These are phyloP conservation scores for Lepidium sativum DNA, from an alignment of 345 rosid species.

Conservation along the genomic window DNA sequence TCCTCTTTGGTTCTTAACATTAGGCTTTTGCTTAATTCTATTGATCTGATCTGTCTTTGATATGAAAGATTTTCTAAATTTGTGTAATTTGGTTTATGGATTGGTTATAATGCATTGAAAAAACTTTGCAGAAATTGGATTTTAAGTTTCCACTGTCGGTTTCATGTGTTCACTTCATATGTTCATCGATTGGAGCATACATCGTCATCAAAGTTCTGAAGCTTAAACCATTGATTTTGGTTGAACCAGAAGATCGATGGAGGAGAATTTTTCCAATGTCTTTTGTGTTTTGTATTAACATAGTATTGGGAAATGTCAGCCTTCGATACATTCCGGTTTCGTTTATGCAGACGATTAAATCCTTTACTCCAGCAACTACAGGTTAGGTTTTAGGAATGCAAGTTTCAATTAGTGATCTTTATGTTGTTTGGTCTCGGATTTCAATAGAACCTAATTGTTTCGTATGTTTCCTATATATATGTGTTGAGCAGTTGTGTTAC, in stretches of 20 bases:
- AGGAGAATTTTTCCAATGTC: conserved; percentile 97
- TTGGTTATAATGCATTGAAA: background rate
- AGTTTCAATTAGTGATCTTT: too few relatives aligned
- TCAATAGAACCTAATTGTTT: too few relatives aligned
- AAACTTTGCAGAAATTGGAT: conserved; percentile 82
- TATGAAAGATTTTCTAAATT: background rate
- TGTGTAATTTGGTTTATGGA: background rate
- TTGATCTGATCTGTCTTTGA: conserved; percentile 17
- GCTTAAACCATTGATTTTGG: conserved; percentile 77
- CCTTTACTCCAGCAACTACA: conserved; percentile 99
- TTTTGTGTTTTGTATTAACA: conserved; percentile 90
- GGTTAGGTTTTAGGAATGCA: conserved; percentile 35
- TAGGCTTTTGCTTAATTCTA: background rate
- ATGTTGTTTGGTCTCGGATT: too few relatives aligned
- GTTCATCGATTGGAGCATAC: conserved; percentile 94
- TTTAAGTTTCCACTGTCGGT: conserved; percentile 94
- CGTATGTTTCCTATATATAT: too few relatives aligned
- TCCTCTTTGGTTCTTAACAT: background rate
- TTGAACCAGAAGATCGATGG: conserved; percentile 95
- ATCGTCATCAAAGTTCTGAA: conserved; percentile 77
- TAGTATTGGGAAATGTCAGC: conserved; percentile 92
- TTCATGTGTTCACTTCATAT: conserved; percentile 91
- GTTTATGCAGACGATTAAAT: conserved; percentile 98
- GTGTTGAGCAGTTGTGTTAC: conserved; percentile 97
- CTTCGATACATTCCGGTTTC: conserved; percentile 94